A percentile compares a stretch with the other conserved stretches of the same genome.
Conservation (phyloP, 805 yeast genomes). For the Saccharomycopsis olivae region DNA sequence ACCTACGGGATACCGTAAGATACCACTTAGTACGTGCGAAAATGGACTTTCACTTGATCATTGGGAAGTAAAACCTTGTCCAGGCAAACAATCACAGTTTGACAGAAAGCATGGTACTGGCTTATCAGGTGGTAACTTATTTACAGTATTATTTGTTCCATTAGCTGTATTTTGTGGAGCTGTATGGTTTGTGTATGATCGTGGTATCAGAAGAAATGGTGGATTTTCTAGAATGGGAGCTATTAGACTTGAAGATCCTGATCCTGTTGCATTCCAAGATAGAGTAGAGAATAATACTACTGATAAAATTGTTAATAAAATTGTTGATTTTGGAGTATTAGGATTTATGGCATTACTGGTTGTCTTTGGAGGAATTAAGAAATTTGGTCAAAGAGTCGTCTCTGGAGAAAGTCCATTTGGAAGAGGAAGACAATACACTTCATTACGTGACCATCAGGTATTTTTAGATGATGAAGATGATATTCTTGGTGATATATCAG, state of each 20-base stretch:
- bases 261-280: constrained; percentile 28
- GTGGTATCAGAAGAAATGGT: constrained; percentile 71
- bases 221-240: constrained; percentile 75
- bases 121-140: constrained; percentile 42
- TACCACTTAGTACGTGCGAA: constrained; percentile 76
- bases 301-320: constrained; percentile 47
- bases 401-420: constrained; percentile 4
- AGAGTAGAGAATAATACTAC: constrained; percentile 52
- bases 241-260: constrained; percentile 72
- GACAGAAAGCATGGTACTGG: constrained; percentile 39
- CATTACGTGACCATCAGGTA: constrained; percentile 7
- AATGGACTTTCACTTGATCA: constrained; percentile 71
- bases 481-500: constrained; percentile 12
- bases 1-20: constrained; percentile 86
- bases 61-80: constrained; percentile 64
- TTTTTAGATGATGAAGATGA: constrained; percentile 18
- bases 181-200: constrained; percentile 68
- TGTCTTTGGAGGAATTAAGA: constrained; percentile 1
- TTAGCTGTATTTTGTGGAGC: constrained; percentile 37
- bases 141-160: constrained; percentile 48
- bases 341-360: constrained; percentile 30
- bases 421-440: constrained; percentile 4
- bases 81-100: constrained; percentile 71
- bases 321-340: constrained; percentile 48
- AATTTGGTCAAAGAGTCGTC: neutral